A percentile compares a stretch with the other conserved stretches of the same genome.
These are phyloP conservation scores for Colletotrichum orbiculare DNA, from an alignment of 2,329 filamentous ascomycete species.

Conservation along the genomic window DNA sequence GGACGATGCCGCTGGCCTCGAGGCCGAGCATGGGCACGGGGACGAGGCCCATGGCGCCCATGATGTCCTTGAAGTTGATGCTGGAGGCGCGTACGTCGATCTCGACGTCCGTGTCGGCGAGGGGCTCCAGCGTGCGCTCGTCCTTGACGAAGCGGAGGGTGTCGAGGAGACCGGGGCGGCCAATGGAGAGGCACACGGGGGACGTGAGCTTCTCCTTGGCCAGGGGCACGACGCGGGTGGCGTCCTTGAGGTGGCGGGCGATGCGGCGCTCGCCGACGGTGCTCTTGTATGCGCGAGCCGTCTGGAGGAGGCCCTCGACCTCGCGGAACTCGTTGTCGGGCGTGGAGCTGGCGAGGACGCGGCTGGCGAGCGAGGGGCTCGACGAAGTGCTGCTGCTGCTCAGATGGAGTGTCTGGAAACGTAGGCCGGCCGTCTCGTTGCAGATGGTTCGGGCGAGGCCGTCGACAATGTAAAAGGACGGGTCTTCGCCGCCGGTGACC, in stretches of 20 bases:
- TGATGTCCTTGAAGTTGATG: conserved; percentile 51
- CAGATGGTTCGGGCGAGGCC: conserved; percentile 18
- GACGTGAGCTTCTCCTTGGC: conserved; percentile 42
- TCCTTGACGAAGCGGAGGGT: conserved; percentile 44
- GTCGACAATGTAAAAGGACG: conserved; percentile 11
- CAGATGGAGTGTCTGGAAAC: conserved; percentile 18
- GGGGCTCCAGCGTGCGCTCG: conserved; percentile 28
- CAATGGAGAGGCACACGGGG: neutral
- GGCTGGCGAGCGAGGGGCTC: neutral
- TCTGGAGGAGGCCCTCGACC: neutral
- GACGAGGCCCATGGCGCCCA: conserved; percentile 43
- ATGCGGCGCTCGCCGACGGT: conserved; percentile 13
- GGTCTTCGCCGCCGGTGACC: conserved; percentile 22
- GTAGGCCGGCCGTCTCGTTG: conserved; percentile 7
- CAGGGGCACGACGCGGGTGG: conserved; percentile 11
- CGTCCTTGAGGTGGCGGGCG: conserved; percentile 38
- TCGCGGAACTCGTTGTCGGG: conserved; percentile 15
- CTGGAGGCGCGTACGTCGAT: conserved; percentile 45
- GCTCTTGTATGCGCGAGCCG: conserved; percentile 42
- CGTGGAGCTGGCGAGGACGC: neutral
- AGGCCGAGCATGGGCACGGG: conserved; percentile 39
- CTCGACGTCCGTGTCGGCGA: conserved; percentile 43
- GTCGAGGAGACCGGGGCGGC: conserved; percentile 37
- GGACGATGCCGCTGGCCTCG: conserved; percentile 43
- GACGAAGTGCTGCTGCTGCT: neutral